Conservation (phyloP, 176 grass and related monocot species). For the Themeda triandra region DNA sequence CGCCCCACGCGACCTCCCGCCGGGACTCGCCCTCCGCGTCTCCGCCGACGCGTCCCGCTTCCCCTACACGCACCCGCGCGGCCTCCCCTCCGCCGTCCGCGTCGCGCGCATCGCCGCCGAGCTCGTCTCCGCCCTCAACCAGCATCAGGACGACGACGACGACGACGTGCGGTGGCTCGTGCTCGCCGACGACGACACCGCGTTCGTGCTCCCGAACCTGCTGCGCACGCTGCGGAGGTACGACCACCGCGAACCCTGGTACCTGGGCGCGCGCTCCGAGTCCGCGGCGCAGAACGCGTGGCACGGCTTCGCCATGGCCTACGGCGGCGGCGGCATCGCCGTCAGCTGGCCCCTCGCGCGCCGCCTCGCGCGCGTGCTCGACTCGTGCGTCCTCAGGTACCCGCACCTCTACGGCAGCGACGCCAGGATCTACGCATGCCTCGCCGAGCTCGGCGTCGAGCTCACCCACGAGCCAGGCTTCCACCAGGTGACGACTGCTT, state of each 20-base stretch:
- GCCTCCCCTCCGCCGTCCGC: conserved; percentile 79
- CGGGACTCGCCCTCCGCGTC: conserved; percentile 39
- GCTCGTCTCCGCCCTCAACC: conserved; percentile 27
- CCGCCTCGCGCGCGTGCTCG: conserved; percentile 56
- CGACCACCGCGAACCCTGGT: conserved; percentile 82
- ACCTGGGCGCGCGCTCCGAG: conserved; percentile 79
- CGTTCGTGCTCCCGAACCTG: conserved; percentile 81
- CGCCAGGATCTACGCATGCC: conserved; percentile 70
- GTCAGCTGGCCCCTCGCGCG: conserved; percentile 79
- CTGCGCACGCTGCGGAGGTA: conserved; percentile 50
- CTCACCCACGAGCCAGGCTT: conserved; percentile 86
- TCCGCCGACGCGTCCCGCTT: conserved; percentile 63
- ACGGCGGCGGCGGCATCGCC: conserved; percentile 72
- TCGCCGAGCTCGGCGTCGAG: conserved; percentile 83
- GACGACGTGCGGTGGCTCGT: conserved; percentile 57
- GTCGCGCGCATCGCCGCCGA: conserved; percentile 86
- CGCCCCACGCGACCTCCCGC: not conserved
- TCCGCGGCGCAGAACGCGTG: conserved; percentile 62
- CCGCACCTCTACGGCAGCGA: conserved; percentile 88
- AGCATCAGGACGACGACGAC: not conserved
- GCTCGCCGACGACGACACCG: conserved; percentile 86
- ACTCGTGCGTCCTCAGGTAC: conserved; percentile 88
- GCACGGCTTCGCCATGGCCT: conserved; percentile 85
- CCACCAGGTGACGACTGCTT: conserved; percentile 60
- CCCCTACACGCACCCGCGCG: conserved; percentile 67